Conservation (phyloP, 164 flowering plant species). For the Magnolia kwangsiensis region DNA sequence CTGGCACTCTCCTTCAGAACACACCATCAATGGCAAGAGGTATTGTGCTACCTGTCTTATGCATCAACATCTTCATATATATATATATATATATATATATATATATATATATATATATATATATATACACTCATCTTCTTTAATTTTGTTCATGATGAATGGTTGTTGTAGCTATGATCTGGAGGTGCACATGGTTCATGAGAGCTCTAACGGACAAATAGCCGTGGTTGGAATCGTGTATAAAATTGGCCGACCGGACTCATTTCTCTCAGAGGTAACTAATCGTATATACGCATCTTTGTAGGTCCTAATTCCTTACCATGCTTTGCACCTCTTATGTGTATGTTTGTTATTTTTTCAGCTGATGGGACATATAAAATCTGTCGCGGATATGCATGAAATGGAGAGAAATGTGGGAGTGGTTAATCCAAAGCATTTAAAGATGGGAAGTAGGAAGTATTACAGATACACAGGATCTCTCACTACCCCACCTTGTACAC, state of each 20-base stretch:
- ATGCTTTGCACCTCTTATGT: background rate
- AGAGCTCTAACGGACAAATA: slow-evolving; percentile 19
- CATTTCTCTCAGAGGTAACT: slow-evolving; percentile 40
- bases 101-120: no score
- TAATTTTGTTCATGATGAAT: background rate
- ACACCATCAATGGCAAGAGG: slow-evolving; percentile 43
- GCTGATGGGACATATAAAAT: slow-evolving; percentile 29
- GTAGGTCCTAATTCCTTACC: background rate
- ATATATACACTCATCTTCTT: background rate
- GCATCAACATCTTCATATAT: background rate
- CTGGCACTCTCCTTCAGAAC: slow-evolving; percentile 64
- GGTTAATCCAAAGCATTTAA: slow-evolving; percentile 46
- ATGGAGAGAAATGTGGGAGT: slow-evolving; percentile 32
- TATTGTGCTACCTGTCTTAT: slow-evolving; percentile 4
- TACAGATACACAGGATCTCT: slow-evolving; percentile 71
- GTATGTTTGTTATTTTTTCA: slow-evolving; percentile 11
- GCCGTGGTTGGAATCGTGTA: slow-evolving; percentile 54
- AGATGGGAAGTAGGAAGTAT: slow-evolving; percentile 44
- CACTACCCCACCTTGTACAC: slow-evolving; percentile 64
- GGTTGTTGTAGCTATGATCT: slow-evolving; percentile 12
- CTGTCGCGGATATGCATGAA: slow-evolving; percentile 5
- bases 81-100: background rate
- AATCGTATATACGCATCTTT: background rate
- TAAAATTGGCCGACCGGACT: slow-evolving; percentile 43
- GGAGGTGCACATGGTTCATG: slow-evolving; percentile 58